These are phyloP conservation scores for Bruguiera parviflora DNA, from an alignment of 345 rosid species.

Conservation along the genomic window DNA sequence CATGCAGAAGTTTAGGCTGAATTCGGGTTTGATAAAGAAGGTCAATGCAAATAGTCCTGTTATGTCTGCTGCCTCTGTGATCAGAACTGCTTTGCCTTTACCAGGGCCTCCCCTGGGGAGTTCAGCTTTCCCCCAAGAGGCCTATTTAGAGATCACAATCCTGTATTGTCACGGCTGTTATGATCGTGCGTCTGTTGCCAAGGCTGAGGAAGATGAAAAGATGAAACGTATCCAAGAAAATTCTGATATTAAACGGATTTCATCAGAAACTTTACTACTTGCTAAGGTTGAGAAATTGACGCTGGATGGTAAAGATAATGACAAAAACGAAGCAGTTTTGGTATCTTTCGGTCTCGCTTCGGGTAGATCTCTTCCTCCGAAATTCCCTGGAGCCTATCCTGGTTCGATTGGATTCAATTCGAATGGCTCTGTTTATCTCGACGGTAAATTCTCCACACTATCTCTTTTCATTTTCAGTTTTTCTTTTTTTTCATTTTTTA, in stretches of 20 bases:
- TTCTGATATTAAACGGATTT: constrained; percentile 29
- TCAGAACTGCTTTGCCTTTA: constrained; percentile 68
- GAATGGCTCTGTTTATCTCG: constrained; percentile 72
- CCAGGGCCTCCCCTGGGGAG: constrained; percentile 82
- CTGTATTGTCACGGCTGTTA: constrained; percentile 27
- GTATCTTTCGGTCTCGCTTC: constrained; percentile 61
- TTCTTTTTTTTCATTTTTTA: background rate
- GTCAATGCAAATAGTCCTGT: constrained; percentile 13
- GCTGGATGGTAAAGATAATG: constrained; percentile 34
- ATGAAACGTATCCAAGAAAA: constrained; percentile 51
- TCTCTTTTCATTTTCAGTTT: background rate
- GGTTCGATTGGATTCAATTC: constrained; percentile 89
- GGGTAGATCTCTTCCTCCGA: constrained; percentile 48
- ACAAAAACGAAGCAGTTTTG: constrained; percentile 31
- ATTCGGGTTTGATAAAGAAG: constrained; percentile 37
- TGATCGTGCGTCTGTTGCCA: constrained; percentile 15
- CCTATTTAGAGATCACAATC: constrained; percentile 82
- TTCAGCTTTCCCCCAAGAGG: constrained; percentile 81
- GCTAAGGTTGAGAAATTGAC: constrained; percentile 41
- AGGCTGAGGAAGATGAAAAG: constrained; percentile 53
- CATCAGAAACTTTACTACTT: constrained; percentile 51
- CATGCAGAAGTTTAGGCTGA: constrained; percentile 69
- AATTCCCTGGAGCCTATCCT: constrained; percentile 70
- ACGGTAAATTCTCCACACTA: constrained; percentile 45
- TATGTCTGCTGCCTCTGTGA: constrained; percentile 49